Percentiles rank a stretch among this genome's conserved stretches.
Evolutionary conservation across 768 basidiomycete species (phyloP).

Genomic region (Pulveroboletus sp.): DNA sequence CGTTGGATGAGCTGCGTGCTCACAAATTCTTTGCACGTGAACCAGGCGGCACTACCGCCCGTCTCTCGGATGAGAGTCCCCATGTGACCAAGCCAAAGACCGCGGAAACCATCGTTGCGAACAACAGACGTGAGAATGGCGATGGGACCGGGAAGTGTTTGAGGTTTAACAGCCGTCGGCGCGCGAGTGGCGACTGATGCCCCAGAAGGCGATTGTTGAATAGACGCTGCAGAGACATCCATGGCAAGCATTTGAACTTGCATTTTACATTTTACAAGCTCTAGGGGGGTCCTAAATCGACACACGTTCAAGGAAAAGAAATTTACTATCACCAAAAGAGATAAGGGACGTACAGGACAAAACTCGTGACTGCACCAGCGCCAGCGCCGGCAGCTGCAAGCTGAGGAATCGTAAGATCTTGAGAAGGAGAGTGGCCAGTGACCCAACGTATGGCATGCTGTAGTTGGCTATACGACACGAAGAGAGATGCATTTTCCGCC

Average conservation of each 20-base stretch:
- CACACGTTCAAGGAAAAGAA: neutral
- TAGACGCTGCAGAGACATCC: slow-evolving; percentile 11
- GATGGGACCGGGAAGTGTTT: slow-evolving; percentile 64
- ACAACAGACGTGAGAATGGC: slow-evolving; percentile 61
- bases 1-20: slow-evolving; percentile 55
- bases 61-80: slow-evolving; percentile 92
- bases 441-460: slow-evolving; percentile 54
- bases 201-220: slow-evolving; percentile 11
- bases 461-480: slow-evolving; percentile 77
- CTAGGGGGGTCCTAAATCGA: slow-evolving; percentile 73
- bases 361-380: slow-evolving; percentile 84
- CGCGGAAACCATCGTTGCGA: slow-evolving; percentile 63
- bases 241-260: slow-evolving; percentile 83
- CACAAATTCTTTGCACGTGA: slow-evolving; percentile 78
- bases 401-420: slow-evolving; percentile 57
- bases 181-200: slow-evolving; percentile 12
- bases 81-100: slow-evolving; percentile 95
- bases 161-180: slow-evolving; percentile 8
- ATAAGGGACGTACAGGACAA: slow-evolving; percentile 62
- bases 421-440: slow-evolving; percentile 32
- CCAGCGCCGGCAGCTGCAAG: slow-evolving; percentile 77
- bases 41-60: slow-evolving; percentile 90
- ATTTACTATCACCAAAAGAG: no score
- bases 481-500: slow-evolving; percentile 85
- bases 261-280: slow-evolving; percentile 97